A percentile compares a stretch with the other conserved stretches of the same genome.
phyloP scores from a whole-genome alignment of 2,329 filamentous ascomycete genomes.

The Aureobasidium lini region DNA sequence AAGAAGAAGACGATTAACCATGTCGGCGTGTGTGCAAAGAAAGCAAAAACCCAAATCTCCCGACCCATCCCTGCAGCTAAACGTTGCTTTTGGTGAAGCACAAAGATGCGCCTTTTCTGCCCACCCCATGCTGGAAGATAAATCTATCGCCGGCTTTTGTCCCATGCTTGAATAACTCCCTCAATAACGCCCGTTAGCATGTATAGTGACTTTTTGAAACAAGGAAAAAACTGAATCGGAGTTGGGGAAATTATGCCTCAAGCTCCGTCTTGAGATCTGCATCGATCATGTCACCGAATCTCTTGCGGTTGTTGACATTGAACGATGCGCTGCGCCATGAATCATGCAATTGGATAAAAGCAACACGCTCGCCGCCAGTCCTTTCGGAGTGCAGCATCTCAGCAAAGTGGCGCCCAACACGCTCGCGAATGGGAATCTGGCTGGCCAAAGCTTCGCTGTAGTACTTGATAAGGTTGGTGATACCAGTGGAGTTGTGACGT shows the following conservation, averaged over 20 bases:
- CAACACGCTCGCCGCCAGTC: slow-evolving; percentile 32
- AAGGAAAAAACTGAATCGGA: background rate
- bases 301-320: slow-evolving; percentile 51
- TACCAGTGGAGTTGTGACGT: slow-evolving; percentile 47
- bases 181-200: background rate
- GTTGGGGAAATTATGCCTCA: background rate
- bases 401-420: slow-evolving; percentile 49
- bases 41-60: background rate
- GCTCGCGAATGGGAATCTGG: slow-evolving; percentile 43
- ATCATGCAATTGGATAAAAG: slow-evolving; percentile 45
- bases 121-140: slow-evolving; percentile 12
- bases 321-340: slow-evolving; percentile 48
- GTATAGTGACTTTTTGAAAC: slow-evolving; percentile 4
- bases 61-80: slow-evolving; percentile 9
- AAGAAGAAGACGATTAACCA: slow-evolving; percentile 1
- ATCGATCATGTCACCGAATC: slow-evolving; percentile 46
- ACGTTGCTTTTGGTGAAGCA: slow-evolving; percentile 12
- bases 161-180: slow-evolving; percentile 4
- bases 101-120: slow-evolving; percentile 9
- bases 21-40: slow-evolving; percentile 8
- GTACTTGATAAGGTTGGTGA: slow-evolving; percentile 57
- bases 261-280: slow-evolving; percentile 10
- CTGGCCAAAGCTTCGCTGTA: slow-evolving; percentile 53
- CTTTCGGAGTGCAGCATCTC: slow-evolving; percentile 46
- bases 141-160: slow-evolving; percentile 11